Conservation (phyloP, 257 asterid genomes). For the Phtheirospermum japonicum region DNA sequence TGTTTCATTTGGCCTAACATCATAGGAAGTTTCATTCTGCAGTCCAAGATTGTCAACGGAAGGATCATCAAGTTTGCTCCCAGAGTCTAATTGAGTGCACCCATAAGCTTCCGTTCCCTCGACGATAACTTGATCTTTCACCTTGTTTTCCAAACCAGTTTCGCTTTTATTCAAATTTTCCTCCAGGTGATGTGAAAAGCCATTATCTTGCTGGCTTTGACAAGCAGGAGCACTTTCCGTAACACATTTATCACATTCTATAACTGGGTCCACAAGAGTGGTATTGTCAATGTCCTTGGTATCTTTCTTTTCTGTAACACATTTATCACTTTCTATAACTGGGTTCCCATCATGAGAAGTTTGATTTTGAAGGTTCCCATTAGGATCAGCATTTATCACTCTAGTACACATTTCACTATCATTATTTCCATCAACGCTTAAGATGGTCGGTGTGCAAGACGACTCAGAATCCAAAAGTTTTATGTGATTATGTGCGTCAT, state of each 20-base stretch:
- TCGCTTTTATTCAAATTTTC: conserved; percentile 39
- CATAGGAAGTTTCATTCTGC: conserved; percentile 36
- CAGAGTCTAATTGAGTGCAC: conserved; percentile 41
- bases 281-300: conserved; percentile 36
- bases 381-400: conserved; percentile 35
- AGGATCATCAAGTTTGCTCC: conserved; percentile 29
- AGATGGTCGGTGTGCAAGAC: conserved; percentile 46
- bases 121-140: conserved; percentile 31
- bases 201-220: conserved; percentile 43
- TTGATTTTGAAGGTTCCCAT: conserved; percentile 36
- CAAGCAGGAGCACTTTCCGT: conserved; percentile 38
- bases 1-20: conserved; percentile 21
- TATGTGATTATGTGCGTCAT: conserved; percentile 34
- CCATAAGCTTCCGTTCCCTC: conserved; percentile 39
- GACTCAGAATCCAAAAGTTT: conserved; percentile 62
- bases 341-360: conserved; percentile 31
- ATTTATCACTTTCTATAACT: conserved; percentile 35
- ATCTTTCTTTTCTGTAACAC: conserved; percentile 41
- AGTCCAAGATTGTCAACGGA: conserved; percentile 30
- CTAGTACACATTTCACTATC: conserved; percentile 40
- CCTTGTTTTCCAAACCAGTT: conserved; percentile 39
- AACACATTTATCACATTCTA: too few relatives aligned
- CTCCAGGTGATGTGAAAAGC: conserved; percentile 30
- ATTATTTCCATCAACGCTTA: conserved; percentile 41
- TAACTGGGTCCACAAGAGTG: conserved; percentile 24